These are phyloP conservation scores for Suillus cothurnatus DNA, from an alignment of 768 basidiomycete genomes.

Conservation along the genomic window DNA sequence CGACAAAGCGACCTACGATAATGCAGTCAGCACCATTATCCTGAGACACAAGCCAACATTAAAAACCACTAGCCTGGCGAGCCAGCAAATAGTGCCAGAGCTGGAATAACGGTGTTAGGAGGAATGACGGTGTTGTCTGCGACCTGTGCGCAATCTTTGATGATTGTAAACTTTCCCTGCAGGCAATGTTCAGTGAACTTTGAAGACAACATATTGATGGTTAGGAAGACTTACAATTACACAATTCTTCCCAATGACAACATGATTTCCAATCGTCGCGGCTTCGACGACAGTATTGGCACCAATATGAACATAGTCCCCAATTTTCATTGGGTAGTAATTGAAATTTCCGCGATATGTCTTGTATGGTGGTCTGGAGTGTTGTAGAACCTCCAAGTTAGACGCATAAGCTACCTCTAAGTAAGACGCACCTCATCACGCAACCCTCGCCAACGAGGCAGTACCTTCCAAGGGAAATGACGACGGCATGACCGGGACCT, in stretches of 20 bases:
- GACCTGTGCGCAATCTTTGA: constrained; percentile 92
- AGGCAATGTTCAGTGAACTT: neutral
- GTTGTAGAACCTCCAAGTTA: neutral
- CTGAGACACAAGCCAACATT: neutral
- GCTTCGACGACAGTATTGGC: constrained; percentile 90
- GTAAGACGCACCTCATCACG: constrained; percentile 70
- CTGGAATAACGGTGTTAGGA: constrained; percentile 91
- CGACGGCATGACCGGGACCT: constrained; percentile 90
- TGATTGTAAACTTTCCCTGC: constrained; percentile 95
- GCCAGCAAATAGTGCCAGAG: constrained; percentile 81
- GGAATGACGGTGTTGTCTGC: constrained; percentile 90
- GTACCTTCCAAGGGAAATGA: constrained; percentile 91
- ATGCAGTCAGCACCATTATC: constrained; percentile 4
- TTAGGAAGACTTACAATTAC: constrained; percentile 67
- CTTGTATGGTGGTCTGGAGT: constrained; percentile 77
- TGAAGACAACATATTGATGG: constrained; percentile 4
- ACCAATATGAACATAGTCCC: constrained; percentile 94
- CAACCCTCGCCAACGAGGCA: constrained; percentile 89
- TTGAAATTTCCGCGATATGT: constrained; percentile 92
- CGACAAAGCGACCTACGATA: constrained; percentile 68
- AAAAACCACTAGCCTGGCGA: constrained; percentile 72
- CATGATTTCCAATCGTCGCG: constrained; percentile 90
- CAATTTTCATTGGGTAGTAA: constrained; percentile 97
- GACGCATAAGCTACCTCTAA: constrained; percentile 1
- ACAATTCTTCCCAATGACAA: constrained; percentile 94